These are phyloP conservation scores for Neolentinus lepideus DNA, from an alignment of 1,284 basidiomycete species.

Conservation along the genomic window DNA sequence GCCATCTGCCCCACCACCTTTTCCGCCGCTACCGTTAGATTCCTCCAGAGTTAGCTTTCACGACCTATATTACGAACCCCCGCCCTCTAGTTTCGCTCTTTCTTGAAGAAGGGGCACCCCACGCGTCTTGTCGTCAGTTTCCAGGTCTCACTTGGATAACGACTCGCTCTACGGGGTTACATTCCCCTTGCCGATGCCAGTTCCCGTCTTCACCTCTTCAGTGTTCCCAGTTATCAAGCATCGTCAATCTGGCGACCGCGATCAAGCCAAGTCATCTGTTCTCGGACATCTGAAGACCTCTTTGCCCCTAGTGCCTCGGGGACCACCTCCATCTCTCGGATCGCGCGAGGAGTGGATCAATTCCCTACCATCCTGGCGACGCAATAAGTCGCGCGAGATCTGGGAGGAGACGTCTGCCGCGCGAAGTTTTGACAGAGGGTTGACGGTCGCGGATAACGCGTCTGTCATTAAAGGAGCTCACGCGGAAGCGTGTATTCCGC, in stretches of 20 bases:
- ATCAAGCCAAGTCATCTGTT: conserved; percentile 31
- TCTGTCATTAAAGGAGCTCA: conserved; percentile 74
- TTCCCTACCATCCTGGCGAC: conserved; percentile 62
- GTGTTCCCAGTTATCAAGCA: conserved; percentile 60
- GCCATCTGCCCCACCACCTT: conserved; percentile 40
- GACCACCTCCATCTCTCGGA: conserved; percentile 53
- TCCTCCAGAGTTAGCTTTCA: conserved; percentile 26
- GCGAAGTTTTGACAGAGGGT: conserved; percentile 66
- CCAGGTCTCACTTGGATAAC: background rate
- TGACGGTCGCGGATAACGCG: conserved; percentile 56
- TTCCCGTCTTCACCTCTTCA: conserved; percentile 59
- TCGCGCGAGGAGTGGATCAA: conserved; percentile 66
- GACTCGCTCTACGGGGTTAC: conserved; percentile 26
- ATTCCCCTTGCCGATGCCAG: conserved; percentile 63
- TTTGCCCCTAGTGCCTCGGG: conserved; percentile 49
- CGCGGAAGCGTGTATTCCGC: conserved; percentile 78
- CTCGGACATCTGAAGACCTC: conserved; percentile 47
- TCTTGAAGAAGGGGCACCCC: conserved; percentile 3
- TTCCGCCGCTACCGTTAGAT: conserved; percentile 20
- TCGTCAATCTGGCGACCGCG: conserved; percentile 32
- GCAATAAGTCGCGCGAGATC: conserved; percentile 54
- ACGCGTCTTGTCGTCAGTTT: background rate
- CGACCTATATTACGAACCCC: conserved; percentile 43
- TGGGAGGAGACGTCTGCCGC: conserved; percentile 47
- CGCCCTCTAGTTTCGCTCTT: conserved; percentile 16